Percentiles rank a stretch among this genome's conserved stretches.
These are phyloP conservation scores for Tirmania nivea DNA, from an alignment of 495 filamentous ascomycete genomes.

Conservation along the genomic window DNA sequence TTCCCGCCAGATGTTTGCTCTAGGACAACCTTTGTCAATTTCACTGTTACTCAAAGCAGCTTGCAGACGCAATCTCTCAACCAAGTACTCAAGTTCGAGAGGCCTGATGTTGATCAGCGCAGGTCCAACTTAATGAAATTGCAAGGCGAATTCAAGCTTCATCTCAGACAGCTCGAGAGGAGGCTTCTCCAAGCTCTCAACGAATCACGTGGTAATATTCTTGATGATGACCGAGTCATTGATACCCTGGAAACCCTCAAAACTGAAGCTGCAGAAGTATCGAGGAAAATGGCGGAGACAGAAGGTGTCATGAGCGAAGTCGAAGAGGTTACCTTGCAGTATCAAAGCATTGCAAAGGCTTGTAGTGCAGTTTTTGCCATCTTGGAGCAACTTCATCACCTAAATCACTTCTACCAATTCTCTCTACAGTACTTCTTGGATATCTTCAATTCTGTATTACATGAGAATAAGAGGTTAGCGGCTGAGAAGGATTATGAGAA, in stretches of 20 bases:
- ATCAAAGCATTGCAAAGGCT: slow-evolving; percentile 73
- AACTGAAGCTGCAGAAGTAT: slow-evolving; percentile 89
- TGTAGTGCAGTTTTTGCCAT: slow-evolving; percentile 95
- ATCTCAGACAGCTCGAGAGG: slow-evolving; percentile 91
- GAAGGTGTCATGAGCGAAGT: slow-evolving; percentile 97
- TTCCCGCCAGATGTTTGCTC: slow-evolving; percentile 98
- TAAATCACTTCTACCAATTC: slow-evolving; percentile 99
- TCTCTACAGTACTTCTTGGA: slow-evolving; percentile 87
- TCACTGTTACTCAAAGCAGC: slow-evolving; percentile 96
- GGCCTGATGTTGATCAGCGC: slow-evolving; percentile 92
- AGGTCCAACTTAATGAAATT: slow-evolving; percentile 93
- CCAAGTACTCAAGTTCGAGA: slow-evolving; percentile 87
- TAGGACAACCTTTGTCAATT: slow-evolving; percentile 97
- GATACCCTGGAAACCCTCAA: slow-evolving; percentile 95
- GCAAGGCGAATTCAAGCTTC: slow-evolving; percentile 95
- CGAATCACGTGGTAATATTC: slow-evolving; percentile 90
- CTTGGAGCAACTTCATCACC: slow-evolving; percentile 86
- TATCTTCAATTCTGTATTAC: slow-evolving; percentile 87
- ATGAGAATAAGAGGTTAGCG: slow-evolving; percentile 51
- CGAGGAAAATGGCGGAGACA: slow-evolving; percentile 82
- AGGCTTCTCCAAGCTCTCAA: slow-evolving; percentile 84
- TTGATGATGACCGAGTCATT: slow-evolving; percentile 95
- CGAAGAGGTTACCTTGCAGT: slow-evolving; percentile 78
- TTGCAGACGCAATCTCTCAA: slow-evolving; percentile 93
- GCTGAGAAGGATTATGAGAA: slow-evolving; percentile 50